Percentiles rank a stretch among this genome's conserved stretches.
These are phyloP conservation scores for Diaporthe nobilis DNA, from an alignment of 2,329 filamentous ascomycete genomes.

Conservation along the genomic window DNA sequence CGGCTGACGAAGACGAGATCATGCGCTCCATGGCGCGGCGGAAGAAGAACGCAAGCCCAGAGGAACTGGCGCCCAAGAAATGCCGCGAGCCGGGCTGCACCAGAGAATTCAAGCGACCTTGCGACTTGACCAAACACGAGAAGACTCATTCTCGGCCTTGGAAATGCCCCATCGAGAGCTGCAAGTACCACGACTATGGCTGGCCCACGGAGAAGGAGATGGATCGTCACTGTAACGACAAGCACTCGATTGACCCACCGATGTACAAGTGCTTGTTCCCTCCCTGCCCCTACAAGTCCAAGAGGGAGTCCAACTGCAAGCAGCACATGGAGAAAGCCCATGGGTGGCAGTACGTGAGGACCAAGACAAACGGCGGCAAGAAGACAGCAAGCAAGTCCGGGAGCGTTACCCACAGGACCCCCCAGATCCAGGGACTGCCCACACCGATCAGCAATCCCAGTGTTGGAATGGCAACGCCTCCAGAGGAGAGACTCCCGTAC, in stretches of 20 bases:
- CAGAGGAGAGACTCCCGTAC: constrained; percentile 60
- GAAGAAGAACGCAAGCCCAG: constrained; percentile 91
- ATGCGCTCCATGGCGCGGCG: constrained; percentile 94
- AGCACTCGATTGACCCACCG: constrained; percentile 84
- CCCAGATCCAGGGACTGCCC: constrained; percentile 72
- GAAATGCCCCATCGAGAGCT: constrained; percentile 87
- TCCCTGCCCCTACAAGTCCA: constrained; percentile 93
- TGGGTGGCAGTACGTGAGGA: constrained; percentile 89
- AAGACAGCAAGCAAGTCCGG: constrained; percentile 61
- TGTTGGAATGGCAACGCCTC: constrained; percentile 70
- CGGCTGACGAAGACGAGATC: constrained; percentile 84
- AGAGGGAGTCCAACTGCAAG: constrained; percentile 96
- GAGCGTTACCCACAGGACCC: constrained; percentile 67
- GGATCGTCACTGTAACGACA: constrained; percentile 96
- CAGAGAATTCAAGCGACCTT: constrained; percentile 97
- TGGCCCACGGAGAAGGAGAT: constrained; percentile 99
- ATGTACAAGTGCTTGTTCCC: constrained; percentile 88
- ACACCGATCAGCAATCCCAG: constrained; percentile 73
- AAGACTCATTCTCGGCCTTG: constrained; percentile 97
- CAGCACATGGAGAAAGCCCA: constrained; percentile 99
- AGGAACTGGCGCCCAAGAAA: constrained; percentile 84
- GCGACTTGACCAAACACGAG: constrained; percentile 97
- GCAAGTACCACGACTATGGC: constrained; percentile 91
- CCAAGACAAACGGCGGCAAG: constrained; percentile 83
- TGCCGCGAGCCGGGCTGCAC: constrained; percentile 83